A percentile compares a stretch with the other conserved stretches of the same genome.
Conservation (phyloP, 2,329 filamentous ascomycete genomes). For the Arthrobotrys sinensis region DNA sequence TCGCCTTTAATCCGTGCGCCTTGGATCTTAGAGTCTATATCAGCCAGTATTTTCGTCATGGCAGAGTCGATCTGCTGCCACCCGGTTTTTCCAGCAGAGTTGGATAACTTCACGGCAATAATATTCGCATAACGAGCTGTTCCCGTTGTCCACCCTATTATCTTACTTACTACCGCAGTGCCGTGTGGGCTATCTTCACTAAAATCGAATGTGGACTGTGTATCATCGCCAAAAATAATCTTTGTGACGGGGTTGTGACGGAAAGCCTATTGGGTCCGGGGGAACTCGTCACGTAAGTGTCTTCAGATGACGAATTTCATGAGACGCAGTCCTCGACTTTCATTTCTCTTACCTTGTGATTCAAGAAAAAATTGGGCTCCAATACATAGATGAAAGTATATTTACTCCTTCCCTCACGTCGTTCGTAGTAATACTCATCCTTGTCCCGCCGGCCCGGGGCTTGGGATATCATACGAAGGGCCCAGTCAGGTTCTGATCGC, state of each 20-base stretch:
- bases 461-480: background rate
- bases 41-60: background rate
- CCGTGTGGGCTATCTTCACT: background rate
- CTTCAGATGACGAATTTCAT: no score
- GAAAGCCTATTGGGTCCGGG: conserved; percentile 3
- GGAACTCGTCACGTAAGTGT: background rate
- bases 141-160: background rate
- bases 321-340: no score
- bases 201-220: background rate
- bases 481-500: background rate
- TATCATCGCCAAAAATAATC: background rate
- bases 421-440: background rate
- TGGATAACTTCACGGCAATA: conserved; percentile 2
- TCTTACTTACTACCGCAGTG: conserved; percentile 8
- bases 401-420: background rate
- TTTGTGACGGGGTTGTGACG: conserved; percentile 1
- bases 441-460: background rate
- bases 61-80: background rate
- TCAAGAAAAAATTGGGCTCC: background rate
- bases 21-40: background rate
- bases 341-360: background rate
- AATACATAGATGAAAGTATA: conserved; percentile 16
- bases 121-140: conserved; percentile 7
- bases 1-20: background rate
- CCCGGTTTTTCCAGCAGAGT: no score